phyloP scores from a whole-genome alignment of 306 rosid genomes.

The Crataegus laevigata region DNA sequence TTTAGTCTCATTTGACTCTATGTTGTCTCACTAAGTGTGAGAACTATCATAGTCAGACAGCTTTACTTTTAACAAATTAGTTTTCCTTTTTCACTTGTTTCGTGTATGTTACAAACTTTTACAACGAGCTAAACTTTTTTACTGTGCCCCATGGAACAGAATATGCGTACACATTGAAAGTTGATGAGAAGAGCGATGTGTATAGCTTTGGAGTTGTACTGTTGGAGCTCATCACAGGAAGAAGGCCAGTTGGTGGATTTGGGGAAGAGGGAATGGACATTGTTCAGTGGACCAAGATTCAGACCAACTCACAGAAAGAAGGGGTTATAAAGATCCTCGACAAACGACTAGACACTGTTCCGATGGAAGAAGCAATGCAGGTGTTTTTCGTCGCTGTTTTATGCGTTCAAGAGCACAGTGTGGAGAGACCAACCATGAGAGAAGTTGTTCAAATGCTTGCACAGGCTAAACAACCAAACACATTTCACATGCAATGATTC shows the following conservation, averaged over 20 bases:
- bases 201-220: conserved; percentile 86
- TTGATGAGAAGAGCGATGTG: conserved; percentile 82
- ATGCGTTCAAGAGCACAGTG: conserved; percentile 75
- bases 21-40: rapidly evolving
- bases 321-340: conserved; percentile 58
- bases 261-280: conserved; percentile 88
- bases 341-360: conserved; percentile 36
- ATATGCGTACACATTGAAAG: conserved; percentile 84
- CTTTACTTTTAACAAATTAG: background rate
- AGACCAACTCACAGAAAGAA: conserved; percentile 56
- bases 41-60: too few relatives aligned
- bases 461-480: conserved; percentile 63
- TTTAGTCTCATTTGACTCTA: rapidly evolving
- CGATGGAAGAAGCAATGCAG: conserved; percentile 68
- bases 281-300: conserved; percentile 76
- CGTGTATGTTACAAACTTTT: background rate
- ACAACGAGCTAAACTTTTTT: background rate
- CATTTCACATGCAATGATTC: conserved; percentile 43
- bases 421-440: conserved; percentile 91
- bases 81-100: background rate
- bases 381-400: conserved; percentile 76
- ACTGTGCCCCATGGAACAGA: conserved; percentile 31
- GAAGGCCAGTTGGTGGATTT: conserved; percentile 71
- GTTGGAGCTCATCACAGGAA: conserved; percentile 63
- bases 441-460: conserved; percentile 90